Evolutionary conservation across 495 filamentous ascomycete genomes (phyloP), one percentile per base, ranked within the genome.

Genomic region (Penicillium paxilli): DNA sequence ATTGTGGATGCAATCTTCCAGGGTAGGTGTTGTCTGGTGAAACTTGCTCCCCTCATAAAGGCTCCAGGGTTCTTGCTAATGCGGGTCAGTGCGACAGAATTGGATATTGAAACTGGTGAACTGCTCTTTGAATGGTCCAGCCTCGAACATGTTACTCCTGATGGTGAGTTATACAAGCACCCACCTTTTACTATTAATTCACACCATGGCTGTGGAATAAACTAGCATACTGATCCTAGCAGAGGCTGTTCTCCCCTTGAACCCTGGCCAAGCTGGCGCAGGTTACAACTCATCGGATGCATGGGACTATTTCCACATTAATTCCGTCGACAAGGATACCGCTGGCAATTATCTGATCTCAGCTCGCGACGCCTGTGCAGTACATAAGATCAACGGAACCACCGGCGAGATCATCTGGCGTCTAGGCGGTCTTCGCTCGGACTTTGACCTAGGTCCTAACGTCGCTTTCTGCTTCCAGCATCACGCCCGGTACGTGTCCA

Each of bases 391-490:
- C 63, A 80, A 80, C 51, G 80, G 79, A 14, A 77, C 74, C 20
- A 72, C 76, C 25, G 80, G 82, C n/a, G 70, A 73, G 23, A 77
- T 84, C 53, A 76, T 83, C 59, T 85, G 82, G 82, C 74, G 76
- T 3, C 64, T 85, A 23, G 68, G 76, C 21, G 82, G 83, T 23
- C 47, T 70, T 50, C 64, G 68, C 26, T 65, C 80, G 24, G 69
- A 75, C 33, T 77, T 80, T 51, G 57, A 66, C 12, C 59, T 74
- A 38, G 67, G 65, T 1, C 63, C 55, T 25, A 74, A 77, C 23
- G 74, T 76, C 50, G 59, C 75, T 2, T 85, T 86, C 68, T 76
- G 76, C 53, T 82, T 78, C 61, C 82, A 86, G 62, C 82, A 86
- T 53, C 77, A 86, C 51, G 83, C 80, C 0, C 74, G 81, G 5